Evolutionary conservation across 768 basidiomycete species (phyloP), one percentile per base, ranked within the genome.

Genomic region (Lentinula guzmanii): DNA sequence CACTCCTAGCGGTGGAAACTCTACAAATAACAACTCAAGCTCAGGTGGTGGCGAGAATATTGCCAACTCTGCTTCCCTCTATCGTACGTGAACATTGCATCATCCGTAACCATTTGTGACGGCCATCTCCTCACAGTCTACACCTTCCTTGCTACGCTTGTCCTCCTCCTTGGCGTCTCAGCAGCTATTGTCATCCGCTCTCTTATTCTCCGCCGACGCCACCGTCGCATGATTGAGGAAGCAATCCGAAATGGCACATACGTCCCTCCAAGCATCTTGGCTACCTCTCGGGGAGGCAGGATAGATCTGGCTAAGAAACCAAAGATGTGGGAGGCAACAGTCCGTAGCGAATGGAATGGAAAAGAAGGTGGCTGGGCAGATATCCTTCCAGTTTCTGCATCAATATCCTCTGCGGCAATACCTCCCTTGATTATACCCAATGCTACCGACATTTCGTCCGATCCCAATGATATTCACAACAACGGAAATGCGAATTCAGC

Each of bases 191-290:
- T 89, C 62, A 65, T 82, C 51, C 85, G 88, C 39, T 87, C 86
- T 21, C 78, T 87, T 61, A 63, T 88, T 43, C 76, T 89, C n/a
- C 79, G 88, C 2, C 73, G 86, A 13, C 80, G 88, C 3, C 84
- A 86, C 61, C 79, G 82, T 16, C 78, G 77, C 5, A 69, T 85
- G 66, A 74, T 87, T 35, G 85, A 82, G 57, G 85, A 87, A 62
- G 86, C 85, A 16, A 87, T 87, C 64, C 75, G 80, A 24, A 83
- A 85, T 61, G 86, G 86, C 8, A 85, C 85, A 6, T 87, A 83
- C 80, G 63, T 82, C 9, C 79, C 75, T 0, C 72, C 70, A 2
- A 56, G 39, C 28, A 39, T 56, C 3, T 18, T 56, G 15, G 62
- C 60, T 10, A 55, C 54, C 21, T 37, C 65, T 65, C 56, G 69